phyloP scores from a whole-genome alignment of 495 filamentous ascomycete species.

The Penicillium lagena region DNA sequence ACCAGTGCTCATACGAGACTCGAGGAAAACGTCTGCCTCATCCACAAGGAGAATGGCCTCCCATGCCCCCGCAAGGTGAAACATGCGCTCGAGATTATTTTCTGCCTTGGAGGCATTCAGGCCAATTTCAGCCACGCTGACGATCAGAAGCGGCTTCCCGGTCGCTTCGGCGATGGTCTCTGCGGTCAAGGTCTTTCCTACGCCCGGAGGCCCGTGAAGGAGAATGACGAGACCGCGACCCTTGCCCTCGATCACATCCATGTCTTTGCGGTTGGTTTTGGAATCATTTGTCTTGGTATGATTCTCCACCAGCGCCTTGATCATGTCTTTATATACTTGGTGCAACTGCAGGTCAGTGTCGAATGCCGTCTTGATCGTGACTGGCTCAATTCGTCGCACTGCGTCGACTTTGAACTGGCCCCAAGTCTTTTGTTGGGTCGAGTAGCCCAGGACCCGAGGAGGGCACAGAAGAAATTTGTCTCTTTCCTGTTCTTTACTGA shows the following conservation, averaged over 20 bases:
- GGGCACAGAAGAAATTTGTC: too few species aligned
- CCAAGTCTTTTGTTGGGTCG: too few species aligned
- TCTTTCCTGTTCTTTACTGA: too few species aligned
- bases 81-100: conserved; percentile 30
- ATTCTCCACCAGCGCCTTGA: conserved; percentile 43
- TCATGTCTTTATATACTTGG: conserved; percentile 34
- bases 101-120: conserved; percentile 30
- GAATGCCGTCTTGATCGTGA: too few species aligned
- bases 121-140: conserved; percentile 34
- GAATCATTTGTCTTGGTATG: conserved; percentile 17
- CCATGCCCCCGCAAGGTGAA: conserved; percentile 36
- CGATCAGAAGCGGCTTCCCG: conserved; percentile 17
- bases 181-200: conserved; percentile 30
- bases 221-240: conserved; percentile 44
- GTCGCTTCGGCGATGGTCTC: conserved; percentile 23
- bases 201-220: conserved; percentile 46
- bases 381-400: too few species aligned
- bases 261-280: not conserved
- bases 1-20: conserved; percentile 21
- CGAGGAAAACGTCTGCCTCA: conserved; percentile 53
- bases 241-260: conserved; percentile 25
- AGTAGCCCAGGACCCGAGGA: too few species aligned
- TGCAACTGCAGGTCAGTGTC: too few species aligned
- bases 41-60: conserved; percentile 47
- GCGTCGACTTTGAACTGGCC: too few species aligned